Base-by-base conservation (phyloP, 768 basidiomycete species). In the Kwoniella bestiolae region DNA sequence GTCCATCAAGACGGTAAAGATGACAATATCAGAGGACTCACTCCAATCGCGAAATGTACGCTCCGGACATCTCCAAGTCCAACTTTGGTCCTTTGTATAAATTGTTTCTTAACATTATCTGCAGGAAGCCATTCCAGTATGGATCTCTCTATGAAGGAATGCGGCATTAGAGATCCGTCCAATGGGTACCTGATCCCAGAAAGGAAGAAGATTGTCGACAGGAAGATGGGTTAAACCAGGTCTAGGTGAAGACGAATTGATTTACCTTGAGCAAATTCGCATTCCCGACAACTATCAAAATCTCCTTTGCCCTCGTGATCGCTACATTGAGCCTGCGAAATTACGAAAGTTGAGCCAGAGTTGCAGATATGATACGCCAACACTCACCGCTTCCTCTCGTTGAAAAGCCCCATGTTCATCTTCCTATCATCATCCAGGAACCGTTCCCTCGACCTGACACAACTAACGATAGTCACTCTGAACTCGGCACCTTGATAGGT, bases 401-500 rank as follows among this genome's bases (percentile, higher is more conserved):
- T 71, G 6, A 79, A 74, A n/a, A 83, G 57, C 1, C 82, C 82
- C 58, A 81, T 77, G 26, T 72, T 75, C 9, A 70, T 69, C 23
- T 61, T 29, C n/a, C 67, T 65, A 63, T 83, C 82, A 47, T 66
- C 63, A 6, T 60, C 47, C 21, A 81, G 55, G 66, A 81, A 82
- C 14, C 81, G 68, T 3, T 44, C 23, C 5, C 69, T 61, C 2
- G 75, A 73, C 21, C 76, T 60, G 23, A 78, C 76, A 56, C 74
- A 75, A 44, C 69, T 70, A 3, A 78, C n/a, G 25, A 78, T 71
- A 0, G 71, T 71, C 5, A 68, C 66, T 31, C 68, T 71, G 65
- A 80, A 80, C 51, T 82, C 81, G 7, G 75, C 76, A 0, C 82
- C 82, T 71, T 82, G 82, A 49, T 81, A 72, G 2, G 79, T 79